These are phyloP conservation scores for Coemansia javaensis DNA, from an alignment of 192 early-diverging fungal species.

Conservation along the genomic window DNA sequence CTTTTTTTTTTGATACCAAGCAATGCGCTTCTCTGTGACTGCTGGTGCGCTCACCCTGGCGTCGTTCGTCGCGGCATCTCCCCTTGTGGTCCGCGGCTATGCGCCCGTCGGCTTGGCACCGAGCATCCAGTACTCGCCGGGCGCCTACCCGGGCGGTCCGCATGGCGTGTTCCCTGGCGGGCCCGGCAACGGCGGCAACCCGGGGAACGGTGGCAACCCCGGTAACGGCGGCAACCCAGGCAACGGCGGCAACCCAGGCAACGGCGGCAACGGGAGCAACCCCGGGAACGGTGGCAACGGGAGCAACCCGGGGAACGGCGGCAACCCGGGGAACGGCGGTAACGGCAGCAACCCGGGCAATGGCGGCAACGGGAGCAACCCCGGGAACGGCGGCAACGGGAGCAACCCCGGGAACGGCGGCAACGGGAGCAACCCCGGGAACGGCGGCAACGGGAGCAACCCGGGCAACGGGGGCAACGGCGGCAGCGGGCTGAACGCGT, in stretches of 20 bases:
- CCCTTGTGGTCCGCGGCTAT: no score
- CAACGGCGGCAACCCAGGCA: background rate
- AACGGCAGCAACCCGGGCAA: slow-evolving; percentile 1
- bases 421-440: background rate
- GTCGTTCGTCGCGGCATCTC: no score
- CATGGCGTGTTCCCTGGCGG: slow-evolving; percentile 8
- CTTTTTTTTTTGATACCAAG: no score
- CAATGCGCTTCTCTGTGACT: no score
- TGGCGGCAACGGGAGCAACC: background rate
- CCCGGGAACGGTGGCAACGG: slow-evolving; percentile 6
- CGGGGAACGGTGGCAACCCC: background rate
- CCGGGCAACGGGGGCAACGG: slow-evolving; percentile 1
- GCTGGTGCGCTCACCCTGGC: no score
- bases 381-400: background rate
- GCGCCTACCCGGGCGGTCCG: slow-evolving; percentile 4
- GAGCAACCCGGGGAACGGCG: slow-evolving; percentile 1
- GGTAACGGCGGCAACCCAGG: background rate
- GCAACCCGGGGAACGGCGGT: background rate
- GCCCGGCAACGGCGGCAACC: no score
- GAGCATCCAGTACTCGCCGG: background rate
- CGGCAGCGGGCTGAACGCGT: slow-evolving; percentile 16
- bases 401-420: background rate
- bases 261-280: slow-evolving; percentile 1
- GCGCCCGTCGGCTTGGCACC: slow-evolving; percentile 2
- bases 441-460: background rate